Evolutionary conservation across 2,329 filamentous ascomycete species (phyloP).

Genomic region (Bipolaris oryzae): DNA sequence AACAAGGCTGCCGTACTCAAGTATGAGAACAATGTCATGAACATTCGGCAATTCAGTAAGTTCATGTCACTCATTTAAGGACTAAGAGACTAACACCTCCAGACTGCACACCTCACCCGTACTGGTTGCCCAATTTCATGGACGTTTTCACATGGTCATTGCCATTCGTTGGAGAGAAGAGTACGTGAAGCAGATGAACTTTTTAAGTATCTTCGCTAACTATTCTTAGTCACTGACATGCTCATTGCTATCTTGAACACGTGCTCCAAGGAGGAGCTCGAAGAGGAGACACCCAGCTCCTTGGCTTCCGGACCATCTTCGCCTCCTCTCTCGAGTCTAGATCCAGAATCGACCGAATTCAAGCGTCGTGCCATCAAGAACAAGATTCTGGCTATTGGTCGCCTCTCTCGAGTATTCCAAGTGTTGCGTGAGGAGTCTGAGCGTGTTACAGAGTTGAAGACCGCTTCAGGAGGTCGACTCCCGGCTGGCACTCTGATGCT

Average conservation of each 20-base stretch:
- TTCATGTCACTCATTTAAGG: neutral
- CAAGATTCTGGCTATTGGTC: slow-evolving; percentile 97
- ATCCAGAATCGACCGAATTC: slow-evolving; percentile 88
- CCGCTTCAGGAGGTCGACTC: slow-evolving; percentile 86
- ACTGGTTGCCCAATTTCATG: slow-evolving; percentile 99
- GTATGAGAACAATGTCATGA: slow-evolving; percentile 99
- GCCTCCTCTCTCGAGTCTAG: slow-evolving; percentile 68
- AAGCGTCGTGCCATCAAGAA: slow-evolving; percentile 98
- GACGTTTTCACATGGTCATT: slow-evolving; percentile 99
- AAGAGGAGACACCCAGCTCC: slow-evolving; percentile 82
- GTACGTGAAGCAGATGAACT: slow-evolving; percentile 28
- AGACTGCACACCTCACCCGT: slow-evolving; percentile 96
- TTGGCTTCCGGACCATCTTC: slow-evolving; percentile 74
- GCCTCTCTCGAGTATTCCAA: slow-evolving; percentile 96
- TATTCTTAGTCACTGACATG: slow-evolving; percentile 80
- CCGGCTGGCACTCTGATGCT: slow-evolving; percentile 97
- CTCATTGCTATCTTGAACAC: slow-evolving; percentile 97
- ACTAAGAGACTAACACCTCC: slow-evolving; percentile 17
- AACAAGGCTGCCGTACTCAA: slow-evolving; percentile 99
- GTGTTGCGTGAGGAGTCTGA: slow-evolving; percentile 97
- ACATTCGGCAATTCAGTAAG: slow-evolving; percentile 91
- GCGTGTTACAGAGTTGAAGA: slow-evolving; percentile 96
- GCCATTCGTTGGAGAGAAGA: slow-evolving; percentile 96
- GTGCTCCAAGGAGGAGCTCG: slow-evolving; percentile 96
- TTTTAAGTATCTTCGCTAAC: slow-evolving; percentile 24